Conservation (phyloP, 2,329 filamentous ascomycete species). For the Trichoderma brevicompactum region DNA sequence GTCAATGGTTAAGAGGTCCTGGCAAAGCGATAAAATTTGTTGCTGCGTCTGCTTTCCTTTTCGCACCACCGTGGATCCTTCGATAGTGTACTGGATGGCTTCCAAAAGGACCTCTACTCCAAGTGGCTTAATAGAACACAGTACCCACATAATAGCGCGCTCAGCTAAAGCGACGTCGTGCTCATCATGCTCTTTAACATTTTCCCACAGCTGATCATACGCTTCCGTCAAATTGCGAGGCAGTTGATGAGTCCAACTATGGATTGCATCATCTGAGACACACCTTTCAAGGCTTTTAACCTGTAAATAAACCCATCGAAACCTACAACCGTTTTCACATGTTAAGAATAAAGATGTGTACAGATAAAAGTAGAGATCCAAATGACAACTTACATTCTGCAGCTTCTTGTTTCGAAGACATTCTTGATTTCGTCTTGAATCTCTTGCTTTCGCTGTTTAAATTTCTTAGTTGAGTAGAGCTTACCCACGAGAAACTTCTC, state of each 20-base stretch:
- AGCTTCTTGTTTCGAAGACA: not conserved
- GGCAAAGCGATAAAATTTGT: constrained; percentile 21
- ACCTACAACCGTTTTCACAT: too few relatives aligned
- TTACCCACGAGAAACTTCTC: constrained; percentile 27
- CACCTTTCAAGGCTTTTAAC: constrained; percentile 26
- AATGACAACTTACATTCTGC: too few relatives aligned
- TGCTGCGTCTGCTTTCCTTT: constrained; percentile 9
- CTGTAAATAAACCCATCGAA: constrained; percentile 34
- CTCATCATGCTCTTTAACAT: not conserved
- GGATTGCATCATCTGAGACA: constrained; percentile 25
- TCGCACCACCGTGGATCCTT: not conserved
- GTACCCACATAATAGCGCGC: constrained; percentile 17
- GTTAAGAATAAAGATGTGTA: too few relatives aligned
- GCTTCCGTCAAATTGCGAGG: constrained; percentile 28
- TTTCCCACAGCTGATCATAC: constrained; percentile 29
- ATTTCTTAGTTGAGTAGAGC: constrained; percentile 18
- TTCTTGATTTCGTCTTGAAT: not conserved
- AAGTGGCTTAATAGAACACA: not conserved
- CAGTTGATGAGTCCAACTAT: constrained; percentile 22
- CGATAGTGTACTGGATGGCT: not conserved
- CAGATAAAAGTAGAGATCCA: too few relatives aligned
- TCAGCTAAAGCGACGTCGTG: constrained; percentile 4
- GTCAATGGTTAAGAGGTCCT: constrained; percentile 17
- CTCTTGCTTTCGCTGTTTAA: not conserved
- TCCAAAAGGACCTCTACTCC: not conserved